phyloP scores from a whole-genome alignment of 331 rosid species.

The Rosa hybrid region DNA sequence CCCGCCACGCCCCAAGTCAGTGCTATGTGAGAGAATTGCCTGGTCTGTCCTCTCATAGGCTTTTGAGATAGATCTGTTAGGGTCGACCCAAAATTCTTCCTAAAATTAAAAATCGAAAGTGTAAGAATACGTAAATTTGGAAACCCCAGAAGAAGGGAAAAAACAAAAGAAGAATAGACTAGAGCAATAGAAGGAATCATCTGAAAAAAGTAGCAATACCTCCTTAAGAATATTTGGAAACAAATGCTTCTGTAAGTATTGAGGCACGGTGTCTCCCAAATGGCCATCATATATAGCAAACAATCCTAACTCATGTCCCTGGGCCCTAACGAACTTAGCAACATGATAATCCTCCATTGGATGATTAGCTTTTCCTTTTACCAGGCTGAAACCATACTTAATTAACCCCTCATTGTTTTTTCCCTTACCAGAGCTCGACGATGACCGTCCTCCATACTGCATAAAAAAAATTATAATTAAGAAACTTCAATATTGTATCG shows the following conservation, averaged over 20 bases:
- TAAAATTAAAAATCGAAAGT: conserved; percentile 30
- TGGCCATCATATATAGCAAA: conserved; percentile 97
- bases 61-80: conserved; percentile 66
- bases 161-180: not conserved
- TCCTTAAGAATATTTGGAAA: conserved; percentile 76
- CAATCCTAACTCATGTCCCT: conserved; percentile 76
- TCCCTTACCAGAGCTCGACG: conserved; percentile 82
- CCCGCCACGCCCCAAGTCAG: conserved; percentile 93
- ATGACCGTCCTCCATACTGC: conserved; percentile 65
- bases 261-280: conserved; percentile 79
- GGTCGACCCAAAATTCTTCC: conserved; percentile 92
- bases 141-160: not conserved
- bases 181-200: conserved; percentile 10
- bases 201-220: conserved; percentile 44
- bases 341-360: conserved; percentile 99
- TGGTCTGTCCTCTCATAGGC: conserved; percentile 90
- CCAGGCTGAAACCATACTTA: conserved; percentile 84
- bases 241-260: conserved; percentile 88
- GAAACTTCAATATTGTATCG: conserved; percentile 17
- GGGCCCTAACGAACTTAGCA: conserved; percentile 70
- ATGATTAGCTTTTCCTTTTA: conserved; percentile 93
- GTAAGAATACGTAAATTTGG: conserved; percentile 7
- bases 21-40: conserved; percentile 82
- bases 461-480: conserved; percentile 25
- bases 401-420: conserved; percentile 61